Conservation (phyloP, 495 filamentous ascomycete species). For the Parmelia sp. region DNA sequence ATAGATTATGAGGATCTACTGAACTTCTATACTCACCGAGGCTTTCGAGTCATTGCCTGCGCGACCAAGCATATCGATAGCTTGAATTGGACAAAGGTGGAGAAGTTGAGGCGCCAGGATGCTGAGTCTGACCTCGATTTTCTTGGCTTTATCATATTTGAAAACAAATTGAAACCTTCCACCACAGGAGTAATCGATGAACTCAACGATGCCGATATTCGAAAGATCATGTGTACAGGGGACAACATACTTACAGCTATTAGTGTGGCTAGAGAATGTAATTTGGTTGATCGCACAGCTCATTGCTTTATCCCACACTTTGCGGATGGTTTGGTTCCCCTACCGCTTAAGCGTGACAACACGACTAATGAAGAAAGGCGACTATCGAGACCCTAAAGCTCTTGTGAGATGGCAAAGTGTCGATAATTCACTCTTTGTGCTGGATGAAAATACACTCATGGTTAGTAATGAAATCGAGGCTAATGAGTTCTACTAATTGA, state of each 20-base stretch:
- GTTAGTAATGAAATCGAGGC: constrained; percentile 34
- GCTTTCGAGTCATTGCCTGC: constrained; percentile 96
- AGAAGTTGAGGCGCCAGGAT: constrained; percentile 82
- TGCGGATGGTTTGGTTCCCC: constrained; percentile 50
- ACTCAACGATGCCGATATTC: constrained; percentile 77
- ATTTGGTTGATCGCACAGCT: constrained; percentile 68
- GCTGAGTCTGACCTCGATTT: constrained; percentile 81
- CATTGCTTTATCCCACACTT: constrained; percentile 93
- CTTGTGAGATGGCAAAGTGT: constrained; percentile 85
- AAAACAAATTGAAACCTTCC: constrained; percentile 91
- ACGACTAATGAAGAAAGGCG: constrained; percentile 36
- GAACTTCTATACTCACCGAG: constrained; percentile 84
- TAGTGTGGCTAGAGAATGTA: constrained; percentile 90
- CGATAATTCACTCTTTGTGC: constrained; percentile 65
- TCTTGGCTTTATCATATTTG: constrained; percentile 94
- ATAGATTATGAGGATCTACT: constrained; percentile 82
- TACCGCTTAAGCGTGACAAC: constrained; percentile 1
- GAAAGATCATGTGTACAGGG: constrained; percentile 94
- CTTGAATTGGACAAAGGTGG: constrained; percentile 85
- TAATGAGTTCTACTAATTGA: constrained; percentile 28
- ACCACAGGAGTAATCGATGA: constrained; percentile 74
- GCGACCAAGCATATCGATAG: constrained; percentile 81
- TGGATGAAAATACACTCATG: constrained; percentile 71
- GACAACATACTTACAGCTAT: constrained; percentile 98
- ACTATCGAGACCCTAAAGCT: constrained; percentile 60